These are phyloP conservation scores for Arctostaphylos glauca DNA, from an alignment of 148 eudicot genomes.

Conservation along the genomic window DNA sequence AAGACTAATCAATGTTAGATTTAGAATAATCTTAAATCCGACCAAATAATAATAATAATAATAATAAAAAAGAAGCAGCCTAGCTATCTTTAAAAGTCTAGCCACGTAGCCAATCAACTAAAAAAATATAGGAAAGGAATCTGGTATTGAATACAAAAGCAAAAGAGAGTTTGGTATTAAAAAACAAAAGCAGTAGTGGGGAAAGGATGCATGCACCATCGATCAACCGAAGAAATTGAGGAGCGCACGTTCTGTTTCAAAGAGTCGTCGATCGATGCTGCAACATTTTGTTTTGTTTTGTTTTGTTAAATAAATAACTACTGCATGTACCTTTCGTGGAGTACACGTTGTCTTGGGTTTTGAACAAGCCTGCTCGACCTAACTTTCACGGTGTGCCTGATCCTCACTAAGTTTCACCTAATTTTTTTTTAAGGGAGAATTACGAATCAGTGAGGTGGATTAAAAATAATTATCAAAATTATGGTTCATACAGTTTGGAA, in stretches of 20 bases:
- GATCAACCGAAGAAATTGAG: not conserved
- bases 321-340: conserved; percentile 11
- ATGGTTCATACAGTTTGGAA: too few species aligned
- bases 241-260: not conserved
- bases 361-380: not conserved
- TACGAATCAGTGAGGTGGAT: too few species aligned
- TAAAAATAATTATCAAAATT: too few species aligned
- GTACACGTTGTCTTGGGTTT: not conserved
- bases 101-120: too few species aligned
- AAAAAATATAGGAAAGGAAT: not conserved
- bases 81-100: too few species aligned
- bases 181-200: not conserved
- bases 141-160: not conserved
- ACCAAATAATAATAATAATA: too few species aligned
- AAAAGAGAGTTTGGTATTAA: not conserved
- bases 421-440: too few species aligned
- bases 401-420: not conserved
- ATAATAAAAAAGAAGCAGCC: too few species aligned
- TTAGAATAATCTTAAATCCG: too few species aligned
- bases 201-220: not conserved
- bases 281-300: not conserved
- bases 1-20: too few species aligned
- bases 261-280: not conserved
- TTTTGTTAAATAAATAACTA: not conserved
- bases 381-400: not conserved